phyloP scores from a whole-genome alignment of 2,329 filamentous ascomycete genomes.

The Xylariaceae sp. region DNA sequence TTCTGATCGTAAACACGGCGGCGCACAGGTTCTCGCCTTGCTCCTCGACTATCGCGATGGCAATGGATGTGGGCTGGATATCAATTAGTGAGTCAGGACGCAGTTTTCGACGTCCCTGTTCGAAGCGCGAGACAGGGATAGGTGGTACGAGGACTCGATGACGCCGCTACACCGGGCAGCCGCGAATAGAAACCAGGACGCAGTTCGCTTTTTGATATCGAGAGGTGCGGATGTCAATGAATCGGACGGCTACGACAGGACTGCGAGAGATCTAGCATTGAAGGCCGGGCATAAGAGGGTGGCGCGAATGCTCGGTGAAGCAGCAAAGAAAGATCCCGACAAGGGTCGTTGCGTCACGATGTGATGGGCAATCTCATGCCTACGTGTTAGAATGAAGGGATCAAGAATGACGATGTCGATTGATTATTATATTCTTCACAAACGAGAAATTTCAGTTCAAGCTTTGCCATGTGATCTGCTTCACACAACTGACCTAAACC shows the following conservation, averaged over 20 bases:
- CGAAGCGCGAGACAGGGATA: neutral
- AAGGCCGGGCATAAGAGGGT: slow-evolving; percentile 3
- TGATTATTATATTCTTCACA: neutral
- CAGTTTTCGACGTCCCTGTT: neutral
- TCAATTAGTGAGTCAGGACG: slow-evolving; percentile 6
- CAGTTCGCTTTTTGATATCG: slow-evolving; percentile 9
- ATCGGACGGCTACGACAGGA: neutral
- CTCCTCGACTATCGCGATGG: slow-evolving; percentile 8
- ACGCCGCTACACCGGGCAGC: slow-evolving; percentile 8
- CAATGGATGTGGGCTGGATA: slow-evolving; percentile 5
- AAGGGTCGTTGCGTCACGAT: neutral
- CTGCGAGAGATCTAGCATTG: slow-evolving; percentile 6
- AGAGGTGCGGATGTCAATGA: slow-evolving; percentile 8
- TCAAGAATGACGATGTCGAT: neutral
- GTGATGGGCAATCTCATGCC: neutral
- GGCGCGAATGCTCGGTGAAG: slow-evolving; percentile 4
- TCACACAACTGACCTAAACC: neutral
- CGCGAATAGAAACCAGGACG: slow-evolving; percentile 4
- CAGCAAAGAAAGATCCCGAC: neutral
- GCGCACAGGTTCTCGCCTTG: slow-evolving; percentile 7
- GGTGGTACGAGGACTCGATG: slow-evolving; percentile 2
- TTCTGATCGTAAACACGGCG: neutral
- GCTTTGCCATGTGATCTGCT: neutral
- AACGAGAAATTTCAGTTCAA: neutral
- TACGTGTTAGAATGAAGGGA: neutral